Evolutionary conservation across 371 early-diverging fungal genomes (phyloP).

Genomic region (Mortierella sp.): DNA sequence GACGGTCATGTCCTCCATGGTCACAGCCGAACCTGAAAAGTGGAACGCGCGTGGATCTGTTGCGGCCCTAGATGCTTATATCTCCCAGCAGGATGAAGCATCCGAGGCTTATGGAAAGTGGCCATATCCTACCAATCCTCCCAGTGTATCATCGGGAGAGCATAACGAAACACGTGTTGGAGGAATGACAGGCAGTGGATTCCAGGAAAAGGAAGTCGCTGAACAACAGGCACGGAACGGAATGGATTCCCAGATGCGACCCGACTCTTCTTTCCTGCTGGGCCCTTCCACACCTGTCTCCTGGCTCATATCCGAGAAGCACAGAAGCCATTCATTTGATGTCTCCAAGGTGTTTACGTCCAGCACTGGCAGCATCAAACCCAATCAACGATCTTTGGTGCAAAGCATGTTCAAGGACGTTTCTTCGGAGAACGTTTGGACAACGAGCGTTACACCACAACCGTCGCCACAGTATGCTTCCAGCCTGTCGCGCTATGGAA

Average conservation of each 20-base stretch:
- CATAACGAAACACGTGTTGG: constrained; percentile 3
- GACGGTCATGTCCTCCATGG: constrained; percentile 35
- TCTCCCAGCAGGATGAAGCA: neutral
- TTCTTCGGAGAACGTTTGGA: constrained; percentile 41
- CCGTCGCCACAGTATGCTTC: constrained; percentile 7
- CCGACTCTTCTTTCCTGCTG: neutral
- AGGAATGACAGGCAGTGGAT: constrained; percentile 17
- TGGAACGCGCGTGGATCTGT: constrained; percentile 19
- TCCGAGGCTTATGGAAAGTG: neutral
- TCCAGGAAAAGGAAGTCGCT: neutral
- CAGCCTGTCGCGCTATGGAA: constrained; percentile 7
- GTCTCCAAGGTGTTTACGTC: constrained; percentile 33
- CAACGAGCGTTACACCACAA: constrained; percentile 11
- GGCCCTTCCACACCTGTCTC: constrained; percentile 13
- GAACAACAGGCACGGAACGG: neutral
- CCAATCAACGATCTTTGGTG: constrained; percentile 25
- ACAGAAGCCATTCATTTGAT: constrained; percentile 36
- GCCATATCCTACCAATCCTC: neutral
- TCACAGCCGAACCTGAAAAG: constrained; percentile 20
- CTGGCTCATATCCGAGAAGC: constrained; percentile 27
- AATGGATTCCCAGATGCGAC: neutral
- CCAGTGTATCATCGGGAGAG: neutral
- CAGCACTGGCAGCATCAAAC: constrained; percentile 25
- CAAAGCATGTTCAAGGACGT: constrained; percentile 52
- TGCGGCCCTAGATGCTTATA: neutral